These are phyloP conservation scores for Phragmites australis DNA, from an alignment of 176 grass and related monocot genomes.

Conservation along the genomic window DNA sequence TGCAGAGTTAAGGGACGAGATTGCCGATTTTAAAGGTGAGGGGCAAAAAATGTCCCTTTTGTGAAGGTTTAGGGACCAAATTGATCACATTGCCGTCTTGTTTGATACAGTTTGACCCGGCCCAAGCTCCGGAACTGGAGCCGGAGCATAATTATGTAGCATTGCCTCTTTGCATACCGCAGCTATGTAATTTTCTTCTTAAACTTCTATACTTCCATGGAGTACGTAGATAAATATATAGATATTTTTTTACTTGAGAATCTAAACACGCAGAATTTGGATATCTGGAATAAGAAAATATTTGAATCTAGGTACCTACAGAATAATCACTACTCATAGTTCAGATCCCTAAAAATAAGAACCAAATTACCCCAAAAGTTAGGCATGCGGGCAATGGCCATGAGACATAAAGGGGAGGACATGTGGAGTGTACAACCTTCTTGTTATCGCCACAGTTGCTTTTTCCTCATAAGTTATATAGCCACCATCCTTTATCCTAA, in stretches of 20 bases:
- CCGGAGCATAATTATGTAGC: not conserved
- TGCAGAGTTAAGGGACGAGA: not conserved
- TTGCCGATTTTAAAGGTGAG: not conserved
- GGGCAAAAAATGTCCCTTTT: not conserved
- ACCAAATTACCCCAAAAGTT: not conserved
- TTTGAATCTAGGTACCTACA: not conserved
- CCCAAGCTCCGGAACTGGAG: not conserved
- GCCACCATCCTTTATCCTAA: slow-evolving; percentile 7
- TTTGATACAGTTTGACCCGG: too few species aligned
- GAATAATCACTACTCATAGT: not conserved
- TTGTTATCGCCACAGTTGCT: not conserved
- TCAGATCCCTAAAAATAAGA: not conserved
- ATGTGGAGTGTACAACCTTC: not conserved
- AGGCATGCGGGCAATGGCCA: not conserved
- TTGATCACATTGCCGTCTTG: not conserved
- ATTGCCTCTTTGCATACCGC: not conserved
- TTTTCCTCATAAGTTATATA: not conserved
- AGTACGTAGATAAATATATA: too few species aligned
- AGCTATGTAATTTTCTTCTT: not conserved
- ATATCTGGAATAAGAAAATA: not conserved
- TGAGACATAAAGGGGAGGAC: not conserved
- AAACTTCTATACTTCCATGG: not conserved
- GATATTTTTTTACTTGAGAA: too few species aligned
- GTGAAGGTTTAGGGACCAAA: too few species aligned
- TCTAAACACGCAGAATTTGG: not conserved